Evolutionary conservation across 805 yeast genomes (phyloP).

Genomic region (Suhomyces sp.): DNA sequence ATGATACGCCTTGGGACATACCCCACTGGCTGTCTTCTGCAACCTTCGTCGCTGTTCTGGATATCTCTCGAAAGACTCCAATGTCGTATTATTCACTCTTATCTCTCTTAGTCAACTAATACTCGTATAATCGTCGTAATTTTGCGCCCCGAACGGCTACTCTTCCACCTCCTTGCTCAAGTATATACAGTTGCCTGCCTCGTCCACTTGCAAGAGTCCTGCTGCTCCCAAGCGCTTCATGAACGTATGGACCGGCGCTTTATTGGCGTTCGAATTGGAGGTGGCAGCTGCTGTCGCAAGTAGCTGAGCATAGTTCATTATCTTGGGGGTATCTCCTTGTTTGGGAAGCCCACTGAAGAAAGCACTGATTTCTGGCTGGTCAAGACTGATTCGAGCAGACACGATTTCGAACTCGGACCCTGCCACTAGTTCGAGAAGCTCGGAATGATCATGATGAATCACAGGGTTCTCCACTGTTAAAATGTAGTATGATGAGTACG

Average conservation of each 20-base stretch:
- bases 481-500: conserved; percentile 24
- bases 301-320: conserved; percentile 17
- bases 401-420: conserved; percentile 24
- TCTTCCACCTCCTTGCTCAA: no score
- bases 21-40: no score
- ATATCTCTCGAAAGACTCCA: no score
- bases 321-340: background rate
- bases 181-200: no score
- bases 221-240: conserved; percentile 21
- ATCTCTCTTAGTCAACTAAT: no score
- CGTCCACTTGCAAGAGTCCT: conserved; percentile 21
- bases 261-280: no score
- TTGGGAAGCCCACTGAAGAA: conserved; percentile 13
- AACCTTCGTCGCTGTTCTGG: no score
- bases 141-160: no score
- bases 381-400: conserved; percentile 25
- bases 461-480: conserved; percentile 33
- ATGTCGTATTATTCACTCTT: no score
- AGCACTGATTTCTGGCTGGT: conserved; percentile 12
- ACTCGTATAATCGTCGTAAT: no score
- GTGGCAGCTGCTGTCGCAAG: conserved; percentile 12
- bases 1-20: no score
- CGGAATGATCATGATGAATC: conserved; percentile 22
- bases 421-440: conserved; percentile 23
- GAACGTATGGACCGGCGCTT: conserved; percentile 7